phyloP scores from a whole-genome alignment of 139 green algal species.

The Desmodesmus armatus region DNA sequence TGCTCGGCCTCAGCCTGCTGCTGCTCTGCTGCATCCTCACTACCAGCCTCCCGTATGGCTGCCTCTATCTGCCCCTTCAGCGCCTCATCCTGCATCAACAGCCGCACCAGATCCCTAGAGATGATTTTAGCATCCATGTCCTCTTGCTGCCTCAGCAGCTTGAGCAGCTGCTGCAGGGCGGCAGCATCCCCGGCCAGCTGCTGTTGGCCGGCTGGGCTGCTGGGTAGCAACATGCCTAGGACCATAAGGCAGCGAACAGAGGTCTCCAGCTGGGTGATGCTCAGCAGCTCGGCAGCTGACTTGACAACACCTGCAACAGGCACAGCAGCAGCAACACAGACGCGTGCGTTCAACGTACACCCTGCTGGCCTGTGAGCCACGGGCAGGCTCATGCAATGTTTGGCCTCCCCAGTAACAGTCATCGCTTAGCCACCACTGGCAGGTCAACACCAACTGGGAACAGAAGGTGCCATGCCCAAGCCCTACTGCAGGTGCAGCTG shows the following conservation, averaged over 20 bases:
- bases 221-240: constrained; percentile 34
- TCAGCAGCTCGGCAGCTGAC: constrained; percentile 6
- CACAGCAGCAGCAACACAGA: neutral
- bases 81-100: constrained; percentile 25
- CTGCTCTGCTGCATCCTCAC: neutral
- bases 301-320: constrained; percentile 20
- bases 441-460: neutral
- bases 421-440: too few relatives aligned
- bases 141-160: constrained; percentile 29
- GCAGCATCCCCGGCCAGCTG: constrained; percentile 11
- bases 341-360: neutral
- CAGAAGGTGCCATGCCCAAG: neutral
- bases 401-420: too few relatives aligned
- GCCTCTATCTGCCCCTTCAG: constrained; percentile 13
- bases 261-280: constrained; percentile 23
- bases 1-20: too few relatives aligned
- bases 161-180: constrained; percentile 24
- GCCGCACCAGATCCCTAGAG: constrained; percentile 14
- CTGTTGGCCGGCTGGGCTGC: neutral
- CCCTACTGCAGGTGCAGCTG: too few relatives aligned
- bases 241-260: constrained; percentile 39
- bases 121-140: constrained; percentile 42
- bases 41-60: neutral
- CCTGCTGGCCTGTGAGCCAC: neutral
- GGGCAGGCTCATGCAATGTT: too few relatives aligned